Evolutionary conservation across 75 land plant genomes (phyloP).

Genomic region (Picea sitchensis): DNA sequence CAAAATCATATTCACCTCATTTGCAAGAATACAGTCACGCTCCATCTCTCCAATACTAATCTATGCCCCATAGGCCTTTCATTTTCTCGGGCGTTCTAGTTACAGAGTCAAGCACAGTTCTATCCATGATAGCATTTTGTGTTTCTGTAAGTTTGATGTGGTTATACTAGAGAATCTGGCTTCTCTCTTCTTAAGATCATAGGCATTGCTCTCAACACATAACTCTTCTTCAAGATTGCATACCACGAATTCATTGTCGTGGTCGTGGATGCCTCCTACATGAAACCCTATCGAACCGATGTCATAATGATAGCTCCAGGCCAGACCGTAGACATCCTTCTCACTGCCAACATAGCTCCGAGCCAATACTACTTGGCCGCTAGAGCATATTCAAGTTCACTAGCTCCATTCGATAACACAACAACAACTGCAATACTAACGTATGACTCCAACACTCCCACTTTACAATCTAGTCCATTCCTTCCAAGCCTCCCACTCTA

Average conservation of each 20-base stretch:
- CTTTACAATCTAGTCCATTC: background rate
- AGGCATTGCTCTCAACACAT: slow-evolving; percentile 20
- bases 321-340: slow-evolving; percentile 27
- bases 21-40: too few relatives aligned
- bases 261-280: slow-evolving; percentile 29
- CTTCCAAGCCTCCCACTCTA: slow-evolving; percentile 48
- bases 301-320: slow-evolving; percentile 21
- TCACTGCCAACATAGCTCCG: slow-evolving; percentile 10
- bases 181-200: slow-evolving; percentile 17
- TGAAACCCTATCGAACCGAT: slow-evolving; percentile 17
- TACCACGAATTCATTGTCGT: slow-evolving; percentile 31
- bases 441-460: background rate
- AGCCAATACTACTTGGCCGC: slow-evolving; percentile 16
- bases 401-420: slow-evolving; percentile 16
- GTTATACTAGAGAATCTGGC: too few relatives aligned
- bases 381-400: slow-evolving; percentile 10
- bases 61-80: too few relatives aligned
- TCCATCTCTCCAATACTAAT: too few relatives aligned
- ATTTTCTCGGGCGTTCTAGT: too few relatives aligned
- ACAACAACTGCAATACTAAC: background rate
- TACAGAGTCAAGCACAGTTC: too few relatives aligned
- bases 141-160: too few relatives aligned
- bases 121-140: too few relatives aligned
- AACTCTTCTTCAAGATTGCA: slow-evolving; percentile 32
- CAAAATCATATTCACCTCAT: too few relatives aligned